These are phyloP conservation scores for Fusarium siculi DNA, from an alignment of 2,329 filamentous ascomycete genomes.

Conservation along the genomic window DNA sequence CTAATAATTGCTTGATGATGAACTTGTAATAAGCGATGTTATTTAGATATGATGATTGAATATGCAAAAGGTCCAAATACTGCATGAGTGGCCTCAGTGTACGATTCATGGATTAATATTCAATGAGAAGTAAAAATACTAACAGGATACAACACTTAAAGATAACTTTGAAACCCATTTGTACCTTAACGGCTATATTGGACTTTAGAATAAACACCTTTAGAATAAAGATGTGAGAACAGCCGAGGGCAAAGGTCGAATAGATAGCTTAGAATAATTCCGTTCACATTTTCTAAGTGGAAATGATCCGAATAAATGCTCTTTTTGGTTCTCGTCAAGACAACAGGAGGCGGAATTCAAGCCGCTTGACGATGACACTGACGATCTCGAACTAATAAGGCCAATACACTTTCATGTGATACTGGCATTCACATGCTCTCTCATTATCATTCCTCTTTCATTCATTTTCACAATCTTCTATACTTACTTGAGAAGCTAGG, in stretches of 20 bases:
- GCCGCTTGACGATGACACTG: neutral
- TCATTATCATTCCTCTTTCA: neutral
- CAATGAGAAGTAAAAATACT: too few species aligned
- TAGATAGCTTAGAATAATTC: neutral
- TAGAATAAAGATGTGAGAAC: neutral
- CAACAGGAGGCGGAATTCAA: neutral
- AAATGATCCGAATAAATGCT: neutral
- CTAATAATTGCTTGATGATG: neutral
- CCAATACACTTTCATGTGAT: constrained; percentile 4
- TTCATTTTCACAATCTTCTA: neutral
- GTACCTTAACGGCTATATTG: neutral
- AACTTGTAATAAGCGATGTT: constrained; percentile 1
- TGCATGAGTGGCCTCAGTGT: neutral
- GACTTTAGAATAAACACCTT: neutral
- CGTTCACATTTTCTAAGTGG: too few species aligned
- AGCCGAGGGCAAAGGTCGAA: neutral
- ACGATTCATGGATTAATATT: neutral
- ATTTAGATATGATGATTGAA: neutral
- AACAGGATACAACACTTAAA: neutral
- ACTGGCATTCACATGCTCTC: neutral
- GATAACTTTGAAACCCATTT: neutral
- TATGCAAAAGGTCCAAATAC: fast-evolving
- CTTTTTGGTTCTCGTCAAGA: neutral
- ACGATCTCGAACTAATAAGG: neutral
- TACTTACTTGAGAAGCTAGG: neutral